Evolutionary conservation across 2,329 filamentous ascomycete species (phyloP).

Genomic region (Blumeriella jaapii): DNA sequence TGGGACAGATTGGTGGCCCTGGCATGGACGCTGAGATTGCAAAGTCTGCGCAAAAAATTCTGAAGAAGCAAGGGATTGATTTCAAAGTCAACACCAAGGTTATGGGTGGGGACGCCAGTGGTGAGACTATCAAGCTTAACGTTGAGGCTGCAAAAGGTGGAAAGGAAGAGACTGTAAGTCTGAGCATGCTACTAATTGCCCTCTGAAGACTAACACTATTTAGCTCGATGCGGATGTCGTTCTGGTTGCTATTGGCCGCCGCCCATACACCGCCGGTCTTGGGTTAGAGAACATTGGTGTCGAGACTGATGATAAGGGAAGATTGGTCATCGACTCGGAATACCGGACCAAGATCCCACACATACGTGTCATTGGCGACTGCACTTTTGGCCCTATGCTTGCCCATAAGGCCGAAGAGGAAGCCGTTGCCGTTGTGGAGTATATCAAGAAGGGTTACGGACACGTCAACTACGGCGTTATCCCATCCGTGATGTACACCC

Average conservation of each 20-base stretch:
- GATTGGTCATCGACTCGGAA: constrained; percentile 94
- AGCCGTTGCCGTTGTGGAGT: constrained; percentile 87
- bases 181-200: background rate
- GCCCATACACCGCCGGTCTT: constrained; percentile 85
- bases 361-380: constrained; percentile 93
- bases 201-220: constrained; percentile 11
- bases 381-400: constrained; percentile 96
- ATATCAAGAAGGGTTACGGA: constrained; percentile 94
- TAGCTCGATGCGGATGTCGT: constrained; percentile 91
- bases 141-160: constrained; percentile 92
- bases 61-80: constrained; percentile 93
- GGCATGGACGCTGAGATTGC: constrained; percentile 94
- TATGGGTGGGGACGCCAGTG: constrained; percentile 66
- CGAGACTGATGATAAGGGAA: constrained; percentile 84
- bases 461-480: constrained; percentile 99
- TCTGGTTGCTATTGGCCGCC: constrained; percentile 89
- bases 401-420: constrained; percentile 99
- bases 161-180: constrained; percentile 74
- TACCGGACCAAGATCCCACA: constrained; percentile 97
- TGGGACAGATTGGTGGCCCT: constrained; percentile 90
- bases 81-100: constrained; percentile 99
- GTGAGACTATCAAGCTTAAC: constrained; percentile 67
- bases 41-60: constrained; percentile 83
- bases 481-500: constrained; percentile 98
- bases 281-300: constrained; percentile 90